These are phyloP conservation scores for Pseudogymnoascus sp. DNA, from an alignment of 2,329 filamentous ascomycete species.

Conservation along the genomic window DNA sequence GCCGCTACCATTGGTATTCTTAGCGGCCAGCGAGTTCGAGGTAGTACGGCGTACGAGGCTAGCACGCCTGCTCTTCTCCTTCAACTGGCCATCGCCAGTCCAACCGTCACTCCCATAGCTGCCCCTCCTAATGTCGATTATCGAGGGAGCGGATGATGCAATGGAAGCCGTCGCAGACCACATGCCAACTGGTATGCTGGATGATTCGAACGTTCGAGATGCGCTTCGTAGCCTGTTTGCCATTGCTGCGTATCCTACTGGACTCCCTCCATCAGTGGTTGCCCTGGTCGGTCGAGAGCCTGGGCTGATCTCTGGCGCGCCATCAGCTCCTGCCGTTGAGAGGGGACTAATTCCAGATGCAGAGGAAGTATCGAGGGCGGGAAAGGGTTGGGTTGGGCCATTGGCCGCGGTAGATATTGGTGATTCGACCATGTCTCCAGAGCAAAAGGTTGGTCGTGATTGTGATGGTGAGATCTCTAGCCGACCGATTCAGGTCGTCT, in stretches of 20 bases:
- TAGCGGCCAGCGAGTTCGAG: neutral
- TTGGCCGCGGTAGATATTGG: neutral
- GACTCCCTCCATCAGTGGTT: neutral
- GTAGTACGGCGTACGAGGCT: constrained; percentile 12
- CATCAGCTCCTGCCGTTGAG: neutral
- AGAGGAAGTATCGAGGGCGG: neutral
- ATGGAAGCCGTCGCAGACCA: constrained; percentile 41
- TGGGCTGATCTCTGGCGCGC: neutral
- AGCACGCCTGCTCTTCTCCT: constrained; percentile 24
- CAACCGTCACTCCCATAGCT: constrained; percentile 27
- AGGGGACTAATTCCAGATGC: neutral
- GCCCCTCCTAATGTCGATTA: constrained; percentile 27
- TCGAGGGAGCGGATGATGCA: constrained; percentile 26
- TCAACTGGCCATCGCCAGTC: constrained; percentile 26
- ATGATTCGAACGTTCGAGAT: constrained; percentile 37
- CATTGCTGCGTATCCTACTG: neutral
- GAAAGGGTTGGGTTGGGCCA: neutral
- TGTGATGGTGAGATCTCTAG: neutral
- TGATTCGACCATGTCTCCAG: neutral
- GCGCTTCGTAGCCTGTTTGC: constrained; percentile 22
- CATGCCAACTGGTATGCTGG: constrained; percentile 41
- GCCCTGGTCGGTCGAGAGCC: neutral
- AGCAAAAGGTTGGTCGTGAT: neutral
- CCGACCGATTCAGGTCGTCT: neutral
- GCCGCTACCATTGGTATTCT: constrained; percentile 6